Evolutionary conservation across 2,329 filamentous ascomycete genomes (phyloP), one percentile per base, ranked within the genome.

Genomic region (Fonsecaea pugnacius): DNA sequence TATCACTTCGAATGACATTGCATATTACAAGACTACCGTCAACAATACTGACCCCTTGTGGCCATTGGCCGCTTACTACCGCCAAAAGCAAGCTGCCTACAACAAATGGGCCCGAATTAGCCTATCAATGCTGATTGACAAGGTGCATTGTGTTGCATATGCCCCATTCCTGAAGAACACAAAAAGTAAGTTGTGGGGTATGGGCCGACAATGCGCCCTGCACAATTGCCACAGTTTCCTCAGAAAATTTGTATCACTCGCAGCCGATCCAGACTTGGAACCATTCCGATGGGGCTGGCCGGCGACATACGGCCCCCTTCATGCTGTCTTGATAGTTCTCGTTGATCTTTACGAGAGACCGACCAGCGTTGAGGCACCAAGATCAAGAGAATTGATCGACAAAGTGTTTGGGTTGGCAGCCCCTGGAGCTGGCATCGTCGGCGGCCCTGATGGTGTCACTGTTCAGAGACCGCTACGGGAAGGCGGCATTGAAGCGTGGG

Each of bases 251-350:
- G 78, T 81, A 21, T 75, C 76, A n/a, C 71, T 82, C 27, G 79
- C 78, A 4, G 78, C 78, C 3, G 79, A 81, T 66, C 75, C 79
- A 21, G 78, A 80, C 53, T 78, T 82, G 48, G 78, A 81, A 64
- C 78, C 78, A 0, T 81, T 82, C 54, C 77, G 80, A 54, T 82
- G 80, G 80, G 79, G 77, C 63, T 82, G 79, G 79, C 78, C 79
- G 43, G 78, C 78, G 3, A 78, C 76, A 52, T 76, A 78, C 61
- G 78, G 79, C 63, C 78, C 78, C 1, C 78, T 80, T 74, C 78
- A 80, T 71, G 76, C 78, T 14, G 78, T 76, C 32, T 77, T 80
- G 77, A 81, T 82, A 58, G 77, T 81, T 75, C 76, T 82, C 27
- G 79, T 82, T 60, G 80, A 82, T 67, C 72, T 82, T 1, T 81